A percentile compares a stretch with the other conserved stretches of the same genome.
These are phyloP conservation scores for Monilinia laxa DNA, from an alignment of 2,329 filamentous ascomycete genomes.

Conservation along the genomic window DNA sequence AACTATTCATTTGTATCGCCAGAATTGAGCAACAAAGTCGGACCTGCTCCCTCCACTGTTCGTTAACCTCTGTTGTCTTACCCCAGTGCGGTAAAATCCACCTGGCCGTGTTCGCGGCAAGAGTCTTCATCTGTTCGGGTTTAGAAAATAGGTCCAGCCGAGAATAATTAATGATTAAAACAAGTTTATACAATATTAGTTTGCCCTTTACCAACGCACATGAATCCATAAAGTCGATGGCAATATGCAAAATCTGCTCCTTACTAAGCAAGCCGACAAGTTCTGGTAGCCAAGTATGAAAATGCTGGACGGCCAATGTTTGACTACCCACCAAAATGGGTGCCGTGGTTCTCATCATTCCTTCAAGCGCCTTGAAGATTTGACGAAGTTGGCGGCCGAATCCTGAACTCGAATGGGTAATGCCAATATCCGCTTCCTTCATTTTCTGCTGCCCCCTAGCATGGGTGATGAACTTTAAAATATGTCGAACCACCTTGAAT, in stretches of 20 bases:
- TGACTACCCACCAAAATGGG: slow-evolving; percentile 90
- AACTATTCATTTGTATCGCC: slow-evolving; percentile 76
- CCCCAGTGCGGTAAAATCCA: slow-evolving; percentile 98
- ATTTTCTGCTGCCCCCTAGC: slow-evolving; percentile 80
- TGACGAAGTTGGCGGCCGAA: slow-evolving; percentile 82
- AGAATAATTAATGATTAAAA: slow-evolving; percentile 90
- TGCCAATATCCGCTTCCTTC: slow-evolving; percentile 86
- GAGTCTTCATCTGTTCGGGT: slow-evolving; percentile 69
- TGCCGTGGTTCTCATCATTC: slow-evolving; percentile 82
- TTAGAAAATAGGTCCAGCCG: slow-evolving; percentile 77
- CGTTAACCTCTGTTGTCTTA: slow-evolving; percentile 65
- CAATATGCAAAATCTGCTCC: slow-evolving; percentile 86
- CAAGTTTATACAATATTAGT: slow-evolving; percentile 84
- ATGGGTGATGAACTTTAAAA: slow-evolving; percentile 92
- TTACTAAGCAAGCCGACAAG: slow-evolving; percentile 72
- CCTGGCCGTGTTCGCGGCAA: slow-evolving; percentile 77
- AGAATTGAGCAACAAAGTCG: slow-evolving; percentile 91
- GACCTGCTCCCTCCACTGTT: slow-evolving; percentile 90
- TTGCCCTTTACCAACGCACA: slow-evolving; percentile 86
- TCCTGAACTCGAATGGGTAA: slow-evolving; percentile 67
- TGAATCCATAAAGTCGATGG: slow-evolving; percentile 90
- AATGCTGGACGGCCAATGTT: slow-evolving; percentile 91
- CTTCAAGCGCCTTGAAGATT: slow-evolving; percentile 87
- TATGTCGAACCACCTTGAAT: slow-evolving; percentile 90
- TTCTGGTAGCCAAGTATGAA: slow-evolving; percentile 96